phyloP scores from a whole-genome alignment of 2,329 filamentous ascomycete species.

The Mycosphaerella arachidis region DNA sequence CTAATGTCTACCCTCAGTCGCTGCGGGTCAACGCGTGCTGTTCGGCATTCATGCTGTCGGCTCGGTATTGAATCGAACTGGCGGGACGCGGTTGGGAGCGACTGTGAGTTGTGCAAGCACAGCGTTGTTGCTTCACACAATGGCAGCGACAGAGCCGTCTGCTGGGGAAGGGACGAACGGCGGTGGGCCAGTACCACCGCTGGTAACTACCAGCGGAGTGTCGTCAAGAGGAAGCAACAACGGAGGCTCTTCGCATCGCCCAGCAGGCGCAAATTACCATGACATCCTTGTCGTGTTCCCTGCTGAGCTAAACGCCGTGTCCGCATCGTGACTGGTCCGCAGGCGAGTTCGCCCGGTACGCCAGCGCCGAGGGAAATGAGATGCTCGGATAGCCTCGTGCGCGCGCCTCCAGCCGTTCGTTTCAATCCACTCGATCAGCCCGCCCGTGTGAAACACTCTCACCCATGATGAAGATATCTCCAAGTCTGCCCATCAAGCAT shows the following conservation, averaged over 20 bases:
- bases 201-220: too few species aligned
- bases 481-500: not conserved
- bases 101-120: not conserved
- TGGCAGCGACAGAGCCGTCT: not conserved
- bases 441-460: not conserved
- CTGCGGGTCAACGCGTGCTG: not conserved
- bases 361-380: not conserved
- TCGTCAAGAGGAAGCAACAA: not conserved
- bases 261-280: not conserved
- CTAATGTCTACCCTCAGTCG: not conserved
- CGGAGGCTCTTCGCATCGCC: not conserved
- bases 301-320: not conserved
- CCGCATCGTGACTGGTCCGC: not conserved
- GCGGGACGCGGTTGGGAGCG: not conserved
- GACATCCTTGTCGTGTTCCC: not conserved
- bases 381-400: not conserved
- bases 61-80: not conserved
- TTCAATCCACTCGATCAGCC: not conserved
- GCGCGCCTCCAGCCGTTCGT: not conserved
- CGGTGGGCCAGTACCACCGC: not conserved
- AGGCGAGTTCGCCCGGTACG: not conserved
- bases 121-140: not conserved
- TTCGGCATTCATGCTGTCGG: not conserved
- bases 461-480: not conserved
- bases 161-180: not conserved